Percentiles rank a stretch among this genome's conserved stretches.
Evolutionary conservation across 2,329 filamentous ascomycete species (phyloP).

Genomic region (Cercospora janseana): DNA sequence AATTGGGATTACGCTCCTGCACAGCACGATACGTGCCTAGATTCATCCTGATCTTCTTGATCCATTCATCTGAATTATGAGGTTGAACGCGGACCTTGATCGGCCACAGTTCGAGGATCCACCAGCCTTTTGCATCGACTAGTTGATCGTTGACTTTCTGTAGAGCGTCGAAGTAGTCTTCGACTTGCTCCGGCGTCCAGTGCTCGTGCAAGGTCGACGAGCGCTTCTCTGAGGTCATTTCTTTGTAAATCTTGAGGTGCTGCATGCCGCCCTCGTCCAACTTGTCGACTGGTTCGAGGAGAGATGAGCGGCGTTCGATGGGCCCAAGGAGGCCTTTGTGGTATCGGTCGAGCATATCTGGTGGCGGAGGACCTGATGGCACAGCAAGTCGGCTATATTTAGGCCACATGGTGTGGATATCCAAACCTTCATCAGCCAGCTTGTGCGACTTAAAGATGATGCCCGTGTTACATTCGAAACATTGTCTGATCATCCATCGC

Average conservation of each 20-base stretch:
- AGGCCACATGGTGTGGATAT: slow-evolving; percentile 45
- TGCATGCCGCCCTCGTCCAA: slow-evolving; percentile 29
- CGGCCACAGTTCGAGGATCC: slow-evolving; percentile 47
- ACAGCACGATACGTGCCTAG: slow-evolving; percentile 41
- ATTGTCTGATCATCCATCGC: slow-evolving; percentile 51
- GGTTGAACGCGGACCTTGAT: slow-evolving; percentile 42
- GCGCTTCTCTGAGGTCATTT: slow-evolving; percentile 5
- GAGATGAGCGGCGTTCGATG: slow-evolving; percentile 32
- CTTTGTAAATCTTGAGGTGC: slow-evolving; percentile 25
- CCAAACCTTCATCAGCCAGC: slow-evolving; percentile 45
- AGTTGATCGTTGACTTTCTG: slow-evolving; percentile 45
- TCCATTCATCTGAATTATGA: slow-evolving; percentile 38
- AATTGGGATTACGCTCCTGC: slow-evolving; percentile 40
- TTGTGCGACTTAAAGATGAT: slow-evolving; percentile 44
- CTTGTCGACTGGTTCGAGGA: slow-evolving; percentile 25
- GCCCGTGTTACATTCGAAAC: slow-evolving; percentile 49
- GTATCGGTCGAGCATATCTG: slow-evolving; percentile 40
- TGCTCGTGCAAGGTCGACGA: slow-evolving; percentile 22
- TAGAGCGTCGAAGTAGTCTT: slow-evolving; percentile 47
- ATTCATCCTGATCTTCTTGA: slow-evolving; percentile 42
- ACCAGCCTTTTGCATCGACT: slow-evolving; percentile 42
- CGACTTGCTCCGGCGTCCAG: slow-evolving; percentile 42
- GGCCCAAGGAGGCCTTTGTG: slow-evolving; percentile 37
- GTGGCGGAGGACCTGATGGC: slow-evolving; percentile 40
- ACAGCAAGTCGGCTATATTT: slow-evolving; percentile 36